phyloP scores from a whole-genome alignment of 257 asterid genomes.

The Solanum habrochaites region DNA sequence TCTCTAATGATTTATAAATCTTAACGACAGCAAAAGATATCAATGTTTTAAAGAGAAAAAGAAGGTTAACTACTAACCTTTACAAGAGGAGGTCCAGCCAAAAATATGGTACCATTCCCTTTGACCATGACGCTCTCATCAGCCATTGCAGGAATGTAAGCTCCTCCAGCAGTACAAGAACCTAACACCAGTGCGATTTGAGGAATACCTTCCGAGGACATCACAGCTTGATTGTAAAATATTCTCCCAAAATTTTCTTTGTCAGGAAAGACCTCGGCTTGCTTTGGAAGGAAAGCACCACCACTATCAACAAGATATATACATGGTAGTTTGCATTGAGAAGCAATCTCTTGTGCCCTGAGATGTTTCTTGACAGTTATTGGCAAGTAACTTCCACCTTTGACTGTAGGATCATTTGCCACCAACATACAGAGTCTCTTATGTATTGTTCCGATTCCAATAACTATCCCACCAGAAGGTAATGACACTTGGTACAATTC shows the following conservation, averaged over 20 bases:
- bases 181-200: constrained; percentile 93
- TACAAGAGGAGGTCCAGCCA: constrained; percentile 99
- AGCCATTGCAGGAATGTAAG: constrained; percentile 99
- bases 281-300: constrained; percentile 98
- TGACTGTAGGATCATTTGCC: constrained; percentile 95
- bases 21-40: neutral
- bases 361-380: constrained; percentile 96
- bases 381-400: constrained; percentile 95
- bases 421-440: constrained; percentile 88
- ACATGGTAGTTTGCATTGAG: constrained; percentile 79
- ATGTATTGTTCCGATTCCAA: constrained; percentile 93
- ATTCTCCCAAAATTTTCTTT: constrained; percentile 92
- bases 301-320: constrained; percentile 98
- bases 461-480: constrained; percentile 89
- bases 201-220: constrained; percentile 94
- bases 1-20: neutral
- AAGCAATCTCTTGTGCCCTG: constrained; percentile 95
- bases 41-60: neutral
- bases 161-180: constrained; percentile 99
- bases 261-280: constrained; percentile 96
- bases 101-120: constrained; percentile 96
- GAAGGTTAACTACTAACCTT: constrained; percentile 42
- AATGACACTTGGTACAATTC: constrained; percentile 75
- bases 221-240: constrained; percentile 83
- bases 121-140: constrained; percentile 99